Conservation (phyloP, 176 grass and related monocot species). For the Lolium perenne region DNA sequence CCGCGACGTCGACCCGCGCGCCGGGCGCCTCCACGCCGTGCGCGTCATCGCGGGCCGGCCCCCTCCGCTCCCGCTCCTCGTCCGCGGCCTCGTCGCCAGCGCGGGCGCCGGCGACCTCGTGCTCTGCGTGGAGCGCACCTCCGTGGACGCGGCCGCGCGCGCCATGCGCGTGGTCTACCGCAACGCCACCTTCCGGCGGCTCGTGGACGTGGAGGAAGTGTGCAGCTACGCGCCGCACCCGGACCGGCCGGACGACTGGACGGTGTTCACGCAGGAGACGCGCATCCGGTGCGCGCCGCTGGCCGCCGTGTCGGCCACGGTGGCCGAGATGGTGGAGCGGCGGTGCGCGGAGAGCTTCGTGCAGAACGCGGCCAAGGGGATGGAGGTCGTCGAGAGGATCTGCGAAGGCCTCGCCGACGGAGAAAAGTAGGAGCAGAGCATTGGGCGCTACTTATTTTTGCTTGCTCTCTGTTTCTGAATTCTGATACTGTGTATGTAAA, state of each 20-base stretch:
- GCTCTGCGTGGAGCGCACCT: conserved; percentile 70
- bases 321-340: conserved; percentile 65
- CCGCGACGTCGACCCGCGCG: conserved; percentile 31
- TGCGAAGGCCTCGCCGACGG: conserved; percentile 45
- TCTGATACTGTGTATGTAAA: not conserved
- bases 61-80: conserved; percentile 59
- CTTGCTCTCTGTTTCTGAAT: not conserved
- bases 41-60: conserved; percentile 62
- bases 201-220: conserved; percentile 69
- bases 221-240: conserved; percentile 74
- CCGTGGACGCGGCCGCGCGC: conserved; percentile 54
- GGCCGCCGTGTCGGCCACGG: conserved; percentile 44
- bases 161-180: conserved; percentile 63
- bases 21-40: conserved; percentile 48
- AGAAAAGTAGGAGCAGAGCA: not conserved
- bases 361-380: conserved; percentile 56
- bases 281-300: conserved; percentile 75
- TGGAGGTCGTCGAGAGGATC: conserved; percentile 73
- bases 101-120: conserved; percentile 31
- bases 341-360: conserved; percentile 70
- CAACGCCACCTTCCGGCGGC: conserved; percentile 59
- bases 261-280: conserved; percentile 72
- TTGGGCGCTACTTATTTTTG: too few relatives aligned
- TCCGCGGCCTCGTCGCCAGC: conserved; percentile 30
- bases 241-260: conserved; percentile 67